These are phyloP conservation scores for Tulasnella calospora DNA, from an alignment of 768 basidiomycete species.

Conservation along the genomic window DNA sequence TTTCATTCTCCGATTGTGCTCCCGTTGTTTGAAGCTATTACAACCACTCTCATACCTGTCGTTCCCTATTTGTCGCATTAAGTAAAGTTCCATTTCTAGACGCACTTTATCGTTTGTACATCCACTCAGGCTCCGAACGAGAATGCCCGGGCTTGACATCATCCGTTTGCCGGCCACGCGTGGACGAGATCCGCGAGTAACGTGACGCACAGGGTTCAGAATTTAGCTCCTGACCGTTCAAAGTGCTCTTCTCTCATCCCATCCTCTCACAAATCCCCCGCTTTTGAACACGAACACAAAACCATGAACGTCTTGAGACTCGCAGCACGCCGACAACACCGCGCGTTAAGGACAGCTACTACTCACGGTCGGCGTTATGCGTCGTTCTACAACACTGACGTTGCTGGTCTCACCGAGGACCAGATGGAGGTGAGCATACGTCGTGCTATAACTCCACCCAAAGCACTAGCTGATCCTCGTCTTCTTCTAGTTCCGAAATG, in stretches of 20 bases:
- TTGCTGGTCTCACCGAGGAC: conserved; percentile 74
- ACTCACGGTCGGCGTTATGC: conserved; percentile 4
- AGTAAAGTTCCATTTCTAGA: not conserved
- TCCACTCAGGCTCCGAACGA: not conserved
- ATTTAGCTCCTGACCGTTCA: not conserved
- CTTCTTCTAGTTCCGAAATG: conserved; percentile 66
- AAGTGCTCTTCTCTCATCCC: not conserved
- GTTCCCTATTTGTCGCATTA: conserved; percentile 11
- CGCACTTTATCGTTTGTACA: not conserved
- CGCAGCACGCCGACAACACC: conserved; percentile 8
- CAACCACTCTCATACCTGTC: not conserved
- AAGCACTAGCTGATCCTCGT: not conserved
- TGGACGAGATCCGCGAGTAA: conserved; percentile 16
- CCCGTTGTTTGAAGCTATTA: not conserved
- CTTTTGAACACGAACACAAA: not conserved
- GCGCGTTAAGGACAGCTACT: not conserved
- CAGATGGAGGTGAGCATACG: conserved; percentile 61
- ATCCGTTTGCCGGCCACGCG: not conserved
- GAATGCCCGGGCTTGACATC: not conserved
- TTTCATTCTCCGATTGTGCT: not conserved
- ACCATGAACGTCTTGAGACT: conserved; percentile 19
- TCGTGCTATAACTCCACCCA: not conserved
- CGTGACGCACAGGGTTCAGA: not conserved
- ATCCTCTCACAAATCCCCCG: not conserved
- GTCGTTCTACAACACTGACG: conserved; percentile 53